Evolutionary conservation across 2,329 filamentous ascomycete species (phyloP), one percentile per base, ranked within the genome.

Genomic region (Colletotrichum sp.): DNA sequence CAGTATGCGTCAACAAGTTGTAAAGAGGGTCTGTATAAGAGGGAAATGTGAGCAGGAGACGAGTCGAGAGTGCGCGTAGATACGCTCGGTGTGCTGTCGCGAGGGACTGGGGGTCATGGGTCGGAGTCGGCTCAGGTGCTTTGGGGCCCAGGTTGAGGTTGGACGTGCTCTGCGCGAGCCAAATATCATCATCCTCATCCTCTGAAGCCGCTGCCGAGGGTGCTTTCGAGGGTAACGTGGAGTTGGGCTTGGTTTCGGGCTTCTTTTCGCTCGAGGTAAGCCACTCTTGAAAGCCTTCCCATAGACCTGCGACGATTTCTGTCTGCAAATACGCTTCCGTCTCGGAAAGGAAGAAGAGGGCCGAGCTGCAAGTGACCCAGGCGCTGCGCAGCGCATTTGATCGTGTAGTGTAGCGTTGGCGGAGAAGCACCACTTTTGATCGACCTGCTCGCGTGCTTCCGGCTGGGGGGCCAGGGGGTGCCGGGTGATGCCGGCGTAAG

Each of bases 301-400:
- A 98, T 2, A 95, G 93, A 36, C 93, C 93, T 76, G 93, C 92
- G 16, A 98, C 93, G 8, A 99, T 93, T 81, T 98, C 96, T 2
- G 95, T 95, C 83, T 98, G 96, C 60, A 99, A 92, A 80, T 98
- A 99, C 5, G 92, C 92, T 79, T 96, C 94, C 16, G 95, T 93
- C 82, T 98, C 96, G 1, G 95, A 95, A 5, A 99, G 88, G 79
- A 99, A 94, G 85, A 98, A 98, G 6, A 98, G 91, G 2, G 95
- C 94, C 4, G 96, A 95, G 81, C 95, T 96, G 79, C 94, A 94
- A 0, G 95, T 98, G 1, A 96, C 96, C 97, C 97, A 99, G 1
- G 96, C 91, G 78, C 93, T 94, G 18, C 97, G 92, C 89, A 98
- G 94, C 1, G 91, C 90, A 39, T 89, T 88, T 6, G 91, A 89